A percentile compares a stretch with the other conserved stretches of the same genome.
Evolutionary conservation across 1,284 basidiomycete species (phyloP).

Genomic region (Rhodotorula sp.): DNA sequence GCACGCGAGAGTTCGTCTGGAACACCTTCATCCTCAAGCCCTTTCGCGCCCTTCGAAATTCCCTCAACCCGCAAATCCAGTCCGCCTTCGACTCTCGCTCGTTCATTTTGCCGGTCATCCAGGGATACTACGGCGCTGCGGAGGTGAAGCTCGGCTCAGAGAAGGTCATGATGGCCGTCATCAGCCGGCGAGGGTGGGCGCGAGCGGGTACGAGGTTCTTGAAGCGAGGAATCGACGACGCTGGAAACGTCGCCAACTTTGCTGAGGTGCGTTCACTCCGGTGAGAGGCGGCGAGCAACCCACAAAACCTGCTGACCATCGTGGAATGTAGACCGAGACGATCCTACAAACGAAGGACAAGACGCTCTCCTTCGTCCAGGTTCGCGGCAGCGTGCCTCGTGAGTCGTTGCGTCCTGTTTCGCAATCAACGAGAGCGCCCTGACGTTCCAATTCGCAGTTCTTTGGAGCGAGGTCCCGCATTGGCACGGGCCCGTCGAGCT

Average conservation of each 20-base stretch:
- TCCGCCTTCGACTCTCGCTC: slow-evolving; percentile 47
- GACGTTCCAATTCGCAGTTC: slow-evolving; percentile 59
- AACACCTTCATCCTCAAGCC: slow-evolving; percentile 62
- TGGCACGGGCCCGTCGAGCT: slow-evolving; percentile 70
- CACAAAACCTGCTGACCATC: rapidly evolving
- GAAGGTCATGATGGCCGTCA: slow-evolving; percentile 68
- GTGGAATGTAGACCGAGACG: slow-evolving; percentile 76
- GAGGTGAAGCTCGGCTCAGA: slow-evolving; percentile 48
- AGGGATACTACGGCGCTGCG: slow-evolving; percentile 67
- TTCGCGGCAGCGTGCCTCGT: slow-evolving; percentile 82
- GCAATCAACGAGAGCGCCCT: not conserved
- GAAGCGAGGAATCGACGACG: slow-evolving; percentile 93
- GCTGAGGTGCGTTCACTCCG: slow-evolving; percentile 52
- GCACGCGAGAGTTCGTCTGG: slow-evolving; percentile 36
- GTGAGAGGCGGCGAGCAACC: not conserved
- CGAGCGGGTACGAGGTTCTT: slow-evolving; percentile 97
- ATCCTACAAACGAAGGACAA: slow-evolving; percentile 73
- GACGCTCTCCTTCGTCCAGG: slow-evolving; percentile 83
- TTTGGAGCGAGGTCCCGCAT: slow-evolving; percentile 94
- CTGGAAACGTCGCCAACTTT: slow-evolving; percentile 94
- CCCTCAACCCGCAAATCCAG: slow-evolving; percentile 51
- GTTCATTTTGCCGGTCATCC: slow-evolving; percentile 71
- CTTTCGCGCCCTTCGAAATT: slow-evolving; percentile 45
- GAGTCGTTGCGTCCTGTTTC: too few relatives aligned
- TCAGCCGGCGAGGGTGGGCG: slow-evolving; percentile 87